Base-by-base conservation (phyloP, 2,329 filamentous ascomycete species). In the Knufia fluminis region DNA sequence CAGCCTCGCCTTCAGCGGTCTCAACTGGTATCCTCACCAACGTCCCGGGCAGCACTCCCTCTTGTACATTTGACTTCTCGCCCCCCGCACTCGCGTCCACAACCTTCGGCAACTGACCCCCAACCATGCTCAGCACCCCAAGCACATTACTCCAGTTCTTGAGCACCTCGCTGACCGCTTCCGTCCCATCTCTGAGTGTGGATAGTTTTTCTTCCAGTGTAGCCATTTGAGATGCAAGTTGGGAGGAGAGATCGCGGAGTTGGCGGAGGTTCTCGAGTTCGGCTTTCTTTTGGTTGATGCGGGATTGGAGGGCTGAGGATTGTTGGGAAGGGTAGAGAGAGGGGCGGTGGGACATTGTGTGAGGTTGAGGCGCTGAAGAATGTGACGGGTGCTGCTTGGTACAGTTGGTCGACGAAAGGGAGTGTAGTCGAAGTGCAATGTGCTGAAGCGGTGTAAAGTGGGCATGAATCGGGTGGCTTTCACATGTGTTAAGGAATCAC, bases 131-230 rank as follows among this genome's bases (percentile, higher is more conserved):
- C 52, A 83, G 81, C 39, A 79, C 79, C 46, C 77, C 69, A 43
- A 83, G 64, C 23, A 83, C 79, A 57, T 79, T 81, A 47, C 80
- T 76, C 80, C 80, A 83, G 60, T 83, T 83, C 33, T 77, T 75
- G 60, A 83, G 70, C n/a, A 83, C 80, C 40, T 76, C 77, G 48
- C 79, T 79, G 50, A 83, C 77, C 53, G 79, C 79, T 71, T 83
- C 78, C 4, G 80, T 80, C 14, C 80, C 80, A 61, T 80, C 73
- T 33, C 76, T 77, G 51, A 83, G 63, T 3, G 78, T 83, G 23
- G 68, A 66, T 50, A 83, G 64, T 62, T 82, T 83, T 54, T 74
- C 69, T 56, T 82, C 77, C 48, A 83, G 66, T 57, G 71, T 71
- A 57, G 81, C 72, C 77, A 83, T 82, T 59, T 83, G 79, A 47